Conservation (phyloP, 2,329 filamentous ascomycete genomes). For the Penicillium sp. region DNA sequence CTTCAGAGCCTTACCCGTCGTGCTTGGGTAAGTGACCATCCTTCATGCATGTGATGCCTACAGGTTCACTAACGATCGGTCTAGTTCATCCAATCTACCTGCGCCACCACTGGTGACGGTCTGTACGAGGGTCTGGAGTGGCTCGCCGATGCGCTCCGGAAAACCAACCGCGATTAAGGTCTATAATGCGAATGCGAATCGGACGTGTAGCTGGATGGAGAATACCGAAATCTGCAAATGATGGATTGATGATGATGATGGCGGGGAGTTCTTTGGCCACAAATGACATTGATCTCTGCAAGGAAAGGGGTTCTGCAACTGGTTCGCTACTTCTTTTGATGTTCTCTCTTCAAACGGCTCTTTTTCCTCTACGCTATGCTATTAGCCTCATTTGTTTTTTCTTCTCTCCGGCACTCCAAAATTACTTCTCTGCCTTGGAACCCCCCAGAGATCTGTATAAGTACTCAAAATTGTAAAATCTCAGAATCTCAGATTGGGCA, state of each 20-base stretch:
- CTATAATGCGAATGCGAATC: constrained; percentile 34
- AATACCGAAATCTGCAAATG: constrained; percentile 37
- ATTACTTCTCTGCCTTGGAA: constrained; percentile 28
- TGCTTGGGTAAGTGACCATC: constrained; percentile 77
- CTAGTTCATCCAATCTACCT: constrained; percentile 99
- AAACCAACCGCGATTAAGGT: constrained; percentile 56
- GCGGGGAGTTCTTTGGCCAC: constrained; percentile 34
- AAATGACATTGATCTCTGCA: constrained; percentile 29
- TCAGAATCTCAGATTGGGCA: constrained; percentile 7
- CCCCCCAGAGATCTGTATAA: constrained; percentile 11
- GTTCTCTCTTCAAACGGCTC: constrained; percentile 38
- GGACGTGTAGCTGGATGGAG: constrained; percentile 24
- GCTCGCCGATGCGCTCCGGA: constrained; percentile 80
- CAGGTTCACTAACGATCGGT: constrained; percentile 22
- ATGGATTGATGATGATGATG: constrained; percentile 38
- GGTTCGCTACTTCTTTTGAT: constrained; percentile 20
- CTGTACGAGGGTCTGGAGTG: constrained; percentile 98
- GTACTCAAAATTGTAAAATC: constrained; percentile 14
- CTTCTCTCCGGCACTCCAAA: constrained; percentile 32
- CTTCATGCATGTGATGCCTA: not conserved
- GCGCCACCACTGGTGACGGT: constrained; percentile 98
- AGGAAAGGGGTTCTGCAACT: constrained; percentile 29
- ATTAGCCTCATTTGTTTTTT: constrained; percentile 41
- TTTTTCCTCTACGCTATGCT: constrained; percentile 42
- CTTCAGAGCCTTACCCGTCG: constrained; percentile 98